Percentiles rank a stretch among this genome's conserved stretches.
Conservation (phyloP, 202 grass and related monocot genomes). For the Hordeum pubiflorum region DNA sequence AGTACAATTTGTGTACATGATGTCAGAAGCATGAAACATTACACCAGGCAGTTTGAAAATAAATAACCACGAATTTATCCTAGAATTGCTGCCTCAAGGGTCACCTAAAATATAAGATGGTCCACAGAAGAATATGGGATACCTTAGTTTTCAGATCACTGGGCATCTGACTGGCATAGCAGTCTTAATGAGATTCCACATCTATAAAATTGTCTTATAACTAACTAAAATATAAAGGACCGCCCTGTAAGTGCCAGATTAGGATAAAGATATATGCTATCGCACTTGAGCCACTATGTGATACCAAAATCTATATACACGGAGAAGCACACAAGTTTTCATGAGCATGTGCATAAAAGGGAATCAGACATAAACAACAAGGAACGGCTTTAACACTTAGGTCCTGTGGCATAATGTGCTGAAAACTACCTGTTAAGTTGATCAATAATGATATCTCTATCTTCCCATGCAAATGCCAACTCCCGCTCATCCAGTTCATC, state of each 20-base stretch:
- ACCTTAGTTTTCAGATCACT: background rate
- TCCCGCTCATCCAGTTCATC: slow-evolving; percentile 50
- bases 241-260: background rate
- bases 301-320: background rate
- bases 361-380: background rate
- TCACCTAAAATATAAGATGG: background rate
- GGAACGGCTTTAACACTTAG: background rate
- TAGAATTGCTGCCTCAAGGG: background rate
- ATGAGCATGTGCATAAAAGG: background rate
- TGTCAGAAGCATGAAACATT: background rate
- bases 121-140: background rate
- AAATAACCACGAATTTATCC: background rate
- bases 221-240: background rate
- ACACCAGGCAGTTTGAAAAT: background rate
- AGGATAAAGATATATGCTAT: background rate
- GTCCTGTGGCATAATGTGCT: background rate
- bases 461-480: slow-evolving; percentile 54
- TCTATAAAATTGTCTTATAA: background rate
- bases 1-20: background rate
- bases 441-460: slow-evolving; percentile 47
- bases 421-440: slow-evolving; percentile 39
- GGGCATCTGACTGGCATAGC: background rate
- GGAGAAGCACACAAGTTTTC: background rate
- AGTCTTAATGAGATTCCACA: background rate
- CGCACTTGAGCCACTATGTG: background rate